Percentiles rank a stretch among this genome's conserved stretches.
Conservation (phyloP, 2,329 filamentous ascomycete genomes). For the Alternaria conjuncta region DNA sequence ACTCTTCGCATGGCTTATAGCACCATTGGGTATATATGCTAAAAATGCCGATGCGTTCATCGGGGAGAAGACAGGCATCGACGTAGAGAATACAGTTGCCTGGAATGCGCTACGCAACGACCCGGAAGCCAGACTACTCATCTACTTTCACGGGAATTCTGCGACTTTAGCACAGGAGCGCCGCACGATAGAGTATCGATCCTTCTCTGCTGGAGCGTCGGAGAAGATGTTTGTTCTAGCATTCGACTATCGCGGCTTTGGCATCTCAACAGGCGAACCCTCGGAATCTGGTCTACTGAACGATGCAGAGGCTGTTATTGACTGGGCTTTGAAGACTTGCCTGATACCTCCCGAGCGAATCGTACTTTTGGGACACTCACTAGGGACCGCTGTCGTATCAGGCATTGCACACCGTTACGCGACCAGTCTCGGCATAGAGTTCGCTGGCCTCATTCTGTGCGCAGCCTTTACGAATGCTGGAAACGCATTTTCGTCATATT, state of each 20-base stretch:
- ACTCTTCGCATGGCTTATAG: conserved; percentile 89
- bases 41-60: conserved; percentile 72
- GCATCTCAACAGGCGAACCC: conserved; percentile 77
- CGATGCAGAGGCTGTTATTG: conserved; percentile 76
- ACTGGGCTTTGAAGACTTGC: conserved; percentile 74
- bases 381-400: conserved; percentile 84
- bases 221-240: conserved; percentile 71
- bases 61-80: conserved; percentile 41
- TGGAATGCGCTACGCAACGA: conserved; percentile 60
- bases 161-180: conserved; percentile 81
- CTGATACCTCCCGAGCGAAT: conserved; percentile 74
- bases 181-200: conserved; percentile 78
- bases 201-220: conserved; percentile 68
- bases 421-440: conserved; percentile 62
- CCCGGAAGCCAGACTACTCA: conserved; percentile 60
- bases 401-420: conserved; percentile 76
- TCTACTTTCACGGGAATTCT: conserved; percentile 66
- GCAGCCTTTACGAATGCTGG: conserved; percentile 80
- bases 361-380: conserved; percentile 82
- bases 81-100: conserved; percentile 56
- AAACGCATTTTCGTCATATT: conserved; percentile 76
- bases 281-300: conserved; percentile 80
- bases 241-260: conserved; percentile 93
- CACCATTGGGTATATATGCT: conserved; percentile 78
- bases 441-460: conserved; percentile 80